Percentiles rank a stretch among this genome's conserved stretches.
These are phyloP conservation scores for Larix kaempferi DNA, from an alignment of 75 land plant genomes.

Conservation along the genomic window DNA sequence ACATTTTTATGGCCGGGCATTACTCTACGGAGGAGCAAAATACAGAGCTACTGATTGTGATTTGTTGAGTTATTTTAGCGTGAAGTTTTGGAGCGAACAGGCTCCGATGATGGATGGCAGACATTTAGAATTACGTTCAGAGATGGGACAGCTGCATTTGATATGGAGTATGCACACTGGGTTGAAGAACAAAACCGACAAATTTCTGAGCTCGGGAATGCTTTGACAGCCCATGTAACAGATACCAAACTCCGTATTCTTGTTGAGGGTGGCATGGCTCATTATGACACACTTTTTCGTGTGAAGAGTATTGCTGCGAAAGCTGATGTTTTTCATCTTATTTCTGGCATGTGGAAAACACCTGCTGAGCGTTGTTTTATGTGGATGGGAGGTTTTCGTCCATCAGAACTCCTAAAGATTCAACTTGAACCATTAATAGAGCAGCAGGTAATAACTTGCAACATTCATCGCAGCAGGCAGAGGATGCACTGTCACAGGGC, in stretches of 20 bases:
- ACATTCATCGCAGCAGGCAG: too few relatives aligned
- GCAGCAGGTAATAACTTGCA: too few relatives aligned
- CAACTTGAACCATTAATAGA: too few relatives aligned
- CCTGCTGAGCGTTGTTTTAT: conserved; percentile 74
- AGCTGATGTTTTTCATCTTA: conserved; percentile 56
- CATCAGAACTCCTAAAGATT: conserved; percentile 74
- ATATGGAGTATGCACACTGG: conserved; percentile 67
- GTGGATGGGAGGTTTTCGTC: conserved; percentile 86
- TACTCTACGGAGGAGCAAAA: too few relatives aligned
- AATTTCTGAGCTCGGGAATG: conserved; percentile 51
- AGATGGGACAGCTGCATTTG: conserved; percentile 37
- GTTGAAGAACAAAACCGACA: conserved; percentile 58
- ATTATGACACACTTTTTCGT: conserved; percentile 54
- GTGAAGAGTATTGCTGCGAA: conserved; percentile 54
- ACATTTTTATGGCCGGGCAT: too few relatives aligned
- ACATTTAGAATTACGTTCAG: too few relatives aligned
- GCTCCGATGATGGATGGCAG: too few relatives aligned
- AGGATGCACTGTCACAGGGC: too few relatives aligned
- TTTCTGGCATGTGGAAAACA: conserved; percentile 79
- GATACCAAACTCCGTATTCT: conserved; percentile 59
- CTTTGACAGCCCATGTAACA: conserved; percentile 50
- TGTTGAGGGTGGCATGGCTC: conserved; percentile 51
- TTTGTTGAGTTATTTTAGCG: too few relatives aligned
- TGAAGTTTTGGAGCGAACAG: too few relatives aligned
- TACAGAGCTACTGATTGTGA: too few relatives aligned